Percentiles rank a stretch among this genome's conserved stretches.
phyloP scores from a whole-genome alignment of 2,329 filamentous ascomycete genomes.

The Aspergillus tubingensis region DNA sequence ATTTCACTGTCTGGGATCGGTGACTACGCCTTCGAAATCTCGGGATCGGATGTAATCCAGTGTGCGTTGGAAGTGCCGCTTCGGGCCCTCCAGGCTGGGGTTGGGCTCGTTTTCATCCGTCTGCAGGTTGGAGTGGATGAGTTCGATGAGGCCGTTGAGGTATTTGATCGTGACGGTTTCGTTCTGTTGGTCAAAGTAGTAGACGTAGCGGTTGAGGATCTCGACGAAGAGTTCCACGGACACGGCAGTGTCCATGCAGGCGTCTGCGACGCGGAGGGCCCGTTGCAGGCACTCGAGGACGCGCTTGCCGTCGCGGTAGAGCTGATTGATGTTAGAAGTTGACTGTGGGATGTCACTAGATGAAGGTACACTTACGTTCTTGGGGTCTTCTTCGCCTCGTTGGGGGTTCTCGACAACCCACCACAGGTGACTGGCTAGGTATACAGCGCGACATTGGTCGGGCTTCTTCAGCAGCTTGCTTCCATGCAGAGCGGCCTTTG shows the following conservation, averaged over 20 bases:
- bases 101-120: slow-evolving; percentile 69
- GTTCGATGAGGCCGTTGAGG: slow-evolving; percentile 93
- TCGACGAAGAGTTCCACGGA: slow-evolving; percentile 98
- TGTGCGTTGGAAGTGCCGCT: slow-evolving; percentile 91
- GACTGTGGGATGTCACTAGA: background rate
- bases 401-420: slow-evolving; percentile 86
- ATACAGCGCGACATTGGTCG: slow-evolving; percentile 95
- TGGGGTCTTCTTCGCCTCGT: slow-evolving; percentile 77
- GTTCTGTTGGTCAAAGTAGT: slow-evolving; percentile 99
- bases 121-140: slow-evolving; percentile 93
- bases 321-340: slow-evolving; percentile 50
- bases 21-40: slow-evolving; percentile 89
- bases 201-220: slow-evolving; percentile 96
- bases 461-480: slow-evolving; percentile 97
- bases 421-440: slow-evolving; percentile 95
- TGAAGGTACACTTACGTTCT: slow-evolving; percentile 61
- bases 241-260: slow-evolving; percentile 97
- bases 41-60: slow-evolving; percentile 89
- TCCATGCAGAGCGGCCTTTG: slow-evolving; percentile 93
- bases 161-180: slow-evolving; percentile 98
- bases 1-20: slow-evolving; percentile 57
- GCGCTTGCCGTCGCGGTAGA: slow-evolving; percentile 96
- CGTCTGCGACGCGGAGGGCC: slow-evolving; percentile 91
- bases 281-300: slow-evolving; percentile 95
- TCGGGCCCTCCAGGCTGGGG: slow-evolving; percentile 80